Evolutionary conservation across 345 rosid species (phyloP), one percentile per base, ranked within the genome.

Genomic region (Dipteronia dyeriana): DNA sequence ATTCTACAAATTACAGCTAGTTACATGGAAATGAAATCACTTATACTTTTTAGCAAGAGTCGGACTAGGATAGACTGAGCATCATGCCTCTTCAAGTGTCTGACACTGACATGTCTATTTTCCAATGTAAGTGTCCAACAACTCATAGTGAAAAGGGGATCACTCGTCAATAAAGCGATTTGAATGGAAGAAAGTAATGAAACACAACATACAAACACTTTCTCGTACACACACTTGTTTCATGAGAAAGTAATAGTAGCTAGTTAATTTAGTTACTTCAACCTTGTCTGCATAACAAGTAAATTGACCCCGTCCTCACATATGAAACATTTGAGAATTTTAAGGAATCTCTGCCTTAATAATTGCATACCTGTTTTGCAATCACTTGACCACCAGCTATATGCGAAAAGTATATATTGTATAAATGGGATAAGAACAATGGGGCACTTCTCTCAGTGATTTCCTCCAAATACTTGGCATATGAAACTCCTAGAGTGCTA

Each of bases 371-470:
- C 94, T 88, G 83, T 79, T 80, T 91, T 63, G 70, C 82, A 2
- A 95, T 89, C 79, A 91, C 98, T 81, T 90, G 94, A 81, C 98
- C 95, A 29, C 94, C 98, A 12, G 92, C 93, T 77, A 92, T 87
- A 74, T 95, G 99, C 0, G 97, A 91, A 79, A 95, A 95, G 81
- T 93, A 93, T 72, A 95, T 90, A 77, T 84, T 95, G 88, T 93
- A 95, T 84, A 90, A 93, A 88, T 95, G 97, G 83, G 88, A 81
- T 25, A 95, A 88, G 83, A 93, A 93, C 84, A 88, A 76, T 3
- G 98, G 93, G 59, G 97, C n/a, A n/a, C n/a, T n/a, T n/a, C n/a
- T n/a, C n/a, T n/a, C n/a, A n/a, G n/a, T n/a, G n/a, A n/a, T n/a
- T n/a, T n/a, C n/a, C n/a, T n/a, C n/a, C n/a, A n/a, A n/a, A n/a